Evolutionary conservation across 352 stramenopile genomes (phyloP).

Genomic region (Chrysophaeum taylorii): DNA sequence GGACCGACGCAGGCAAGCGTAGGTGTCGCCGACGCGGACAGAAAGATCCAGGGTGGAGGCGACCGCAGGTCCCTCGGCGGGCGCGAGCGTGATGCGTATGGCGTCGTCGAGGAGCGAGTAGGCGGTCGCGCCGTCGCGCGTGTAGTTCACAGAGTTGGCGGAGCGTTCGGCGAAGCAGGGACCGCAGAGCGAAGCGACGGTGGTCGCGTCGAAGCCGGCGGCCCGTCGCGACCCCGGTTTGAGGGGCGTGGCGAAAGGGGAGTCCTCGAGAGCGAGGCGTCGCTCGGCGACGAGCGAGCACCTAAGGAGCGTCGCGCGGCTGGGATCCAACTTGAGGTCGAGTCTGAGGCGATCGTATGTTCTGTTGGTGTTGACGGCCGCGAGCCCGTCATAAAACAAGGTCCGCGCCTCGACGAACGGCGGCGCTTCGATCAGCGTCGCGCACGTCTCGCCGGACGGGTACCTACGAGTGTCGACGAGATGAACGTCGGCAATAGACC

Average conservation of each 20-base stretch:
- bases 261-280: neutral
- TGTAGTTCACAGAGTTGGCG: too few species aligned
- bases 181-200: neutral
- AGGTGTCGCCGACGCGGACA: neutral
- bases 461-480: neutral
- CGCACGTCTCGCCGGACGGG: neutral
- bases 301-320: neutral
- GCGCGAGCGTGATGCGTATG: neutral
- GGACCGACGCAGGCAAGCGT: neutral
- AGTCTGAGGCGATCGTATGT: neutral
- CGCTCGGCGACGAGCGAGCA: neutral
- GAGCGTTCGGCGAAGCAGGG: neutral
- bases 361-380: neutral
- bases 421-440: neutral
- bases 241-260: neutral
- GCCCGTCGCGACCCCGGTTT: neutral
- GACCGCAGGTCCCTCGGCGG: neutral
- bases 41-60: neutral
- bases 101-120: neutral
- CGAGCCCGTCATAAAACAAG: neutral
- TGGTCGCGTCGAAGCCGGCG: neutral
- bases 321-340: neutral
- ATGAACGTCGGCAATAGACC: neutral
- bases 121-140: neutral
- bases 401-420: neutral